phyloP scores from a whole-genome alignment of 345 rosid species.

The Eucalyptus curtisii region DNA sequence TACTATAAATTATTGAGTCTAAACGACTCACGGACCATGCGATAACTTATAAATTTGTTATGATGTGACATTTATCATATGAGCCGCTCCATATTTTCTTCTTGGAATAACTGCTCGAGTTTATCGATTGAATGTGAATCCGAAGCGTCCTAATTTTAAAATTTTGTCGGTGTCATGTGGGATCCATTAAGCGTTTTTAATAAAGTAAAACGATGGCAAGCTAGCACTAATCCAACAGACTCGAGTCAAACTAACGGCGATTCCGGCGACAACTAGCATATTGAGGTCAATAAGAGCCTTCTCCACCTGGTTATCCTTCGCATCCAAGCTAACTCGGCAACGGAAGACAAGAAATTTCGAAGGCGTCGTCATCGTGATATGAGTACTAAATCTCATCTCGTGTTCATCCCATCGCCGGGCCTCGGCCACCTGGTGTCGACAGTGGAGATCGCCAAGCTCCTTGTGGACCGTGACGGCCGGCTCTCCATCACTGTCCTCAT shows the following conservation, averaged over 20 bases:
- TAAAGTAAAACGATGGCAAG: neutral
- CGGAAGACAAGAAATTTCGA: neutral
- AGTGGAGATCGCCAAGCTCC: conserved; percentile 28
- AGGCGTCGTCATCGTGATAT: neutral
- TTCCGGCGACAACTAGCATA: neutral
- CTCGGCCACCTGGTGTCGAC: conserved; percentile 29
- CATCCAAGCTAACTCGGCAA: neutral
- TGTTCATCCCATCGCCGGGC: neutral
- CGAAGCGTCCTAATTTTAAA: neutral
- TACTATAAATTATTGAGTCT: neutral
- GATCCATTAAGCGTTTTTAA: neutral
- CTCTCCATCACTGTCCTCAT: conserved; percentile 34
- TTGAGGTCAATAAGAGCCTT: neutral
- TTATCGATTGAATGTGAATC: no score
- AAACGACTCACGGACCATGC: neutral
- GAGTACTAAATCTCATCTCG: neutral
- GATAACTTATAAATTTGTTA: no score
- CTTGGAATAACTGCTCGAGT: no score
- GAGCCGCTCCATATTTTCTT: no score
- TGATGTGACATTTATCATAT: no score
- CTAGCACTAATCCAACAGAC: neutral
- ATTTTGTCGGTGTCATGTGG: accelerated
- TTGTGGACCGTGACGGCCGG: conserved; percentile 17
- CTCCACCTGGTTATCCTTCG: neutral
- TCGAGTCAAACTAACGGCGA: neutral